These are phyloP conservation scores for Sugiyamaella americana DNA, from an alignment of 805 yeast species.

Conservation along the genomic window DNA sequence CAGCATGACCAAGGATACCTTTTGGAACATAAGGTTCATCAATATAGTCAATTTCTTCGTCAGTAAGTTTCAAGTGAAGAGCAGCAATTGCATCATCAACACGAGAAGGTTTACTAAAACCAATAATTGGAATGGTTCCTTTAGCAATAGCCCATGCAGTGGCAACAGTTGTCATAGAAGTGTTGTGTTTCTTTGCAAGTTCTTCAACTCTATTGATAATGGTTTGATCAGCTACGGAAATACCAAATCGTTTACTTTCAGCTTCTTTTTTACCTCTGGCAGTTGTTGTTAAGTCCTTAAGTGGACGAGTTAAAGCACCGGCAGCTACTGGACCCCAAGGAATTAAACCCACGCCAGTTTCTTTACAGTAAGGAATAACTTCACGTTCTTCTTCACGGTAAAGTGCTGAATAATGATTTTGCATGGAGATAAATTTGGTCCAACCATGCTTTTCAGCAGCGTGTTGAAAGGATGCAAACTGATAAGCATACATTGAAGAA, in stretches of 20 bases:
- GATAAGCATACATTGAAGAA: slow-evolving; percentile 51
- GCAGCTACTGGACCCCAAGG: slow-evolving; percentile 60
- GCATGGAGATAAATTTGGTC: slow-evolving; percentile 55
- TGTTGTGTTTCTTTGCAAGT: slow-evolving; percentile 41
- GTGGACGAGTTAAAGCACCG: slow-evolving; percentile 50
- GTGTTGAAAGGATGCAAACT: slow-evolving; percentile 47
- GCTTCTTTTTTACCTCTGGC: neutral
- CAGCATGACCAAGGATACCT: neutral
- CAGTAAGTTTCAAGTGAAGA: slow-evolving; percentile 36
- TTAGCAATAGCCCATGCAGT: slow-evolving; percentile 49
- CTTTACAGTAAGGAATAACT: slow-evolving; percentile 48
- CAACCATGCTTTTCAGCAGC: slow-evolving; percentile 52
- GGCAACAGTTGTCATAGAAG: slow-evolving; percentile 52
- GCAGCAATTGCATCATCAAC: slow-evolving; percentile 46
- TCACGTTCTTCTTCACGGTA: slow-evolving; percentile 61
- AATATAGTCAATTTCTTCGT: slow-evolving; percentile 16
- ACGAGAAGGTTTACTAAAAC: slow-evolving; percentile 43
- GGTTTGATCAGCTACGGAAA: slow-evolving; percentile 10
- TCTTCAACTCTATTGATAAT: slow-evolving; percentile 50
- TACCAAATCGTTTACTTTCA: neutral
- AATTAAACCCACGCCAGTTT: slow-evolving; percentile 47
- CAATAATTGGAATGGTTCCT: slow-evolving; percentile 49
- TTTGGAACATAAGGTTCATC: slow-evolving; percentile 28
- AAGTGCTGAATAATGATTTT: slow-evolving; percentile 49
- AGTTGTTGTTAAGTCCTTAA: slow-evolving; percentile 1